Conservation (phyloP, 768 basidiomycete genomes). For the Tylopilus felleus region DNA sequence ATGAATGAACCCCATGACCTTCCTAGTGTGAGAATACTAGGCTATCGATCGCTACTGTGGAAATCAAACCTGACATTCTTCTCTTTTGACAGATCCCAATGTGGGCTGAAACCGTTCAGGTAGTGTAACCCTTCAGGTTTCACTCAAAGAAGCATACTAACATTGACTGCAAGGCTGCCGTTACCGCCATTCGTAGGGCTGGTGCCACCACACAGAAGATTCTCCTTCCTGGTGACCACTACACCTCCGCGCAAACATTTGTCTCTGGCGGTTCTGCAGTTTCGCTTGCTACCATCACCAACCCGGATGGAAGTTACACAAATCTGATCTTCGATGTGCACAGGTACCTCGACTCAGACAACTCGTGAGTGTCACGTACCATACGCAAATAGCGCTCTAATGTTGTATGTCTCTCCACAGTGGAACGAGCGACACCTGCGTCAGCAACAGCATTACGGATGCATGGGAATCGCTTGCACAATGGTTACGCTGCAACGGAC, state of each 20-base stretch:
- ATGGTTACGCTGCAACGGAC: slow-evolving; percentile 45
- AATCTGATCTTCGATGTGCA: slow-evolving; percentile 14
- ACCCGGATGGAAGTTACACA: slow-evolving; percentile 8
- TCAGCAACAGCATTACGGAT: slow-evolving; percentile 2
- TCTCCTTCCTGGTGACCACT: slow-evolving; percentile 11
- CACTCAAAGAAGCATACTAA: not conserved
- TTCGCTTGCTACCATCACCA: slow-evolving; percentile 4
- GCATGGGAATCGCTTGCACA: slow-evolving; percentile 43
- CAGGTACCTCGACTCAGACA: slow-evolving; percentile 13
- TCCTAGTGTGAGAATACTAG: slow-evolving; percentile 2
- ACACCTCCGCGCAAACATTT: slow-evolving; percentile 4
- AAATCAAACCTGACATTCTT: not conserved
- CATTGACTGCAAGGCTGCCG: not conserved
- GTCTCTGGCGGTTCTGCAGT: slow-evolving; percentile 9
- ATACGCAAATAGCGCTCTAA: not conserved
- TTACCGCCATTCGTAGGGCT: slow-evolving; percentile 12
- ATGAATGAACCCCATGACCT: slow-evolving; percentile 18
- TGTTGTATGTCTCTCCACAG: not conserved
- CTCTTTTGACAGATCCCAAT: not conserved
- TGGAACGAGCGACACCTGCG: slow-evolving; percentile 2
- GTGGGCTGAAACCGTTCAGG: slow-evolving; percentile 13
- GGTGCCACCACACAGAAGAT: slow-evolving; percentile 10
- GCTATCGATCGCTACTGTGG: no score
- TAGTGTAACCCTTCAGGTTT: not conserved
- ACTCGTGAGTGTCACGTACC: slow-evolving; percentile 3